phyloP scores from a whole-genome alignment of 1,284 basidiomycete species.

The Trichosporon asahii region DNA sequence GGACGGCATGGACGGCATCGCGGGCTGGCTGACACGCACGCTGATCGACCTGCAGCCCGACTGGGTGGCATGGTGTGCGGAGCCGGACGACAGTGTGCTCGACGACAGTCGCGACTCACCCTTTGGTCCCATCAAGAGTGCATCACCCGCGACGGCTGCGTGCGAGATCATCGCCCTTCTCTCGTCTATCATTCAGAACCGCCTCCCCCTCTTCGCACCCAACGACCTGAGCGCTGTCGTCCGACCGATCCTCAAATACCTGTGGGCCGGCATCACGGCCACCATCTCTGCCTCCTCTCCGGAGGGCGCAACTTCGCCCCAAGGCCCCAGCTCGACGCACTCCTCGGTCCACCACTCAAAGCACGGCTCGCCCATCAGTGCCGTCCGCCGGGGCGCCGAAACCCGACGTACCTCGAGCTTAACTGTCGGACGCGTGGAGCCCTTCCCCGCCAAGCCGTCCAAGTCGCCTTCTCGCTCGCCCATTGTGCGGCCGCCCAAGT shows the following conservation, averaged over 20 bases:
- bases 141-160: slow-evolving; percentile 30
- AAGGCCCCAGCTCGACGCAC: slow-evolving; percentile 12
- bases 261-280: slow-evolving; percentile 35
- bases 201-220: slow-evolving; percentile 42
- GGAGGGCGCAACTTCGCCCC: slow-evolving; percentile 9
- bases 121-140: slow-evolving; percentile 33
- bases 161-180: slow-evolving; percentile 40
- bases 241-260: slow-evolving; percentile 37
- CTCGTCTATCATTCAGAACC: slow-evolving; percentile 35
- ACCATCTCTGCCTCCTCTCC: background rate
- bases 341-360: slow-evolving; percentile 15
- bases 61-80: slow-evolving; percentile 38
- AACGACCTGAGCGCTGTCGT: slow-evolving; percentile 39
- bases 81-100: background rate
- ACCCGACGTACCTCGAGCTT: slow-evolving; percentile 16
- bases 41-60: slow-evolving; percentile 30
- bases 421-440: slow-evolving; percentile 21
- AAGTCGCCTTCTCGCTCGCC: slow-evolving; percentile 17
- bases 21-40: slow-evolving; percentile 36
- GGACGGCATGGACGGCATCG: slow-evolving; percentile 37
- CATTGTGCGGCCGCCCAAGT: slow-evolving; percentile 15
- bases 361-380: background rate
- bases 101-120: slow-evolving; percentile 16
- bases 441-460: slow-evolving; percentile 18
- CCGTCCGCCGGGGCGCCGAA: background rate